Base-by-base conservation (phyloP, 2,329 filamentous ascomycete genomes). In the Westerdykella sp. region DNA sequence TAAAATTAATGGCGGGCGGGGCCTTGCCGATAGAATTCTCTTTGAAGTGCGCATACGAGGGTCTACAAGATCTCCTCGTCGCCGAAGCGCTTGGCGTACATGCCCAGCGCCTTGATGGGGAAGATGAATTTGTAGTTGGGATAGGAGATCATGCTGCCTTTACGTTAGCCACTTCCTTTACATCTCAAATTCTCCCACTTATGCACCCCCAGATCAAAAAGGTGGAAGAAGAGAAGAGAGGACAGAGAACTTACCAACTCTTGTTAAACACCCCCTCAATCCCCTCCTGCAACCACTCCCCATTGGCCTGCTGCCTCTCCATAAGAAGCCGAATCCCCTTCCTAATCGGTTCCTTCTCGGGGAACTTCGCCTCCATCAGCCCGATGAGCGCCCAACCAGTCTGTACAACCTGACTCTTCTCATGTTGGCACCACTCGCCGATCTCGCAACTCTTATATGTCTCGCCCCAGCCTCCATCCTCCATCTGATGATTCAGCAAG, bases 191-290 rank as follows among this genome's bases (percentile, higher is more conserved):
- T 7, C 21, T 14, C 6, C n/a, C 36, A 6, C 21, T 23, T 13
- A 3, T 28, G 12, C 22, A 21, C 16, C 6, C 2, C 1, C n/a
- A 13, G 9, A 34, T 23, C 7, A 34, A 40, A 4, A 25, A 41
- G 9, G n/a, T n/a, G n/a, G n/a, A 39, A 5, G 22, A 28, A 36
- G 31, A 39, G 35, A 13, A 39, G 30, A 39, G 39, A 32, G 35
- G 34, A 41, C 18, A 39, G 43, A 38, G 18, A 28, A 77, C 78
- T 71, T 66, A 83, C 80, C 91, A 97, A 59, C 84, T 93, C 74
- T 96, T 95, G 71, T 98, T 98, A 71, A 98, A 98, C 10, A 98
- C 93, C 2, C 93, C 93, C 67, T 98, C 93, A 56, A 98, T 97
- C 1, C 85, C 84, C 68, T 97, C 93, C 64, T 96, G 90, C 53